These are phyloP conservation scores for Glomus cerebriforme DNA, from an alignment of 192 early-diverging fungal genomes.

Conservation along the genomic window DNA sequence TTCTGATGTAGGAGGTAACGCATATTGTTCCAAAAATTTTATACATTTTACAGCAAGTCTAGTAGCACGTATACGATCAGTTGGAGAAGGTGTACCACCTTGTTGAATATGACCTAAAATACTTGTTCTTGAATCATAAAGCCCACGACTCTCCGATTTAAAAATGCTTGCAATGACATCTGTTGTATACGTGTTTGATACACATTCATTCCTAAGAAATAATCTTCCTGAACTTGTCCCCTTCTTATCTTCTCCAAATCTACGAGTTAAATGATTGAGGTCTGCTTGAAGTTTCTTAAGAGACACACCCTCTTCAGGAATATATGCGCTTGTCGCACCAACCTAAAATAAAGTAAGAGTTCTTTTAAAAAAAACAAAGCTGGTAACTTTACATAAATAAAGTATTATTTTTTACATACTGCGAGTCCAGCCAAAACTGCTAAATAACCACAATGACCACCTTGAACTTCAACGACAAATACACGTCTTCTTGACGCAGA, in stretches of 20 bases:
- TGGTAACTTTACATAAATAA: neutral
- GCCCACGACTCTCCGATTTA: constrained; percentile 80
- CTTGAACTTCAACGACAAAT: constrained; percentile 97
- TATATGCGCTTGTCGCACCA: constrained; percentile 91
- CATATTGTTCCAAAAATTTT: constrained; percentile 78
- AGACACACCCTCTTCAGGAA: constrained; percentile 88
- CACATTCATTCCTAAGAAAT: constrained; percentile 78
- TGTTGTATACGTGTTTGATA: constrained; percentile 85
- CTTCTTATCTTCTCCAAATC: constrained; percentile 77
- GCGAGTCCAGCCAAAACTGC: constrained; percentile 84
- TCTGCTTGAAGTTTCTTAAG: constrained; percentile 82
- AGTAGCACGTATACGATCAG: constrained; percentile 94
- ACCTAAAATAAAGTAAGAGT: constrained; percentile 36
- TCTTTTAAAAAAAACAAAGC: neutral
- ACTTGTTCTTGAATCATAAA: constrained; percentile 89
- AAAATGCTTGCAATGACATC: constrained; percentile 84
- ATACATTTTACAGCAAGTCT: constrained; percentile 79
- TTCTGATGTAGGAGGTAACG: constrained; percentile 47
- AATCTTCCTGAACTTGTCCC: constrained; percentile 82
- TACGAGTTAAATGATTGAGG: constrained; percentile 72
- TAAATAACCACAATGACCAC: constrained; percentile 93
- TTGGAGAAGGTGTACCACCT: constrained; percentile 88
- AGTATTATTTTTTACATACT: constrained; percentile 27
- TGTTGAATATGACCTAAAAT: constrained; percentile 96
- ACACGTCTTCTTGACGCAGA: constrained; percentile 88